These are phyloP conservation scores for Candida maris DNA, from an alignment of 805 yeast genomes.

Conservation along the genomic window DNA sequence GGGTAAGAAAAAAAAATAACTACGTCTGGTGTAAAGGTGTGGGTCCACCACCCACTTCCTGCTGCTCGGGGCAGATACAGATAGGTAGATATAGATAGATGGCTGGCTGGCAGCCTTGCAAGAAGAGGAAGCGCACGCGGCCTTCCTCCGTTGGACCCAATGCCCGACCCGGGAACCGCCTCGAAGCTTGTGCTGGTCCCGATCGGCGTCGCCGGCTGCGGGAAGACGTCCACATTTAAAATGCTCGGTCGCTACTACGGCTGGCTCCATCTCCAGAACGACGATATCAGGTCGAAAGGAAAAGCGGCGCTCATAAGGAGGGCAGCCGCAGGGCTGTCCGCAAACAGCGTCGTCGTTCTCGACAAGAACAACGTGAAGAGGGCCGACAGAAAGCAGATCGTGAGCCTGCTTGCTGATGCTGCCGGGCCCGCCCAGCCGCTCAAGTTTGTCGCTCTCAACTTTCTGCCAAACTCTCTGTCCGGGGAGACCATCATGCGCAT, in stretches of 20 bases:
- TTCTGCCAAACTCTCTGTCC: conserved; percentile 35
- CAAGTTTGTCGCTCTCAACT: conserved; percentile 60
- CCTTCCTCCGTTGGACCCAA: no score
- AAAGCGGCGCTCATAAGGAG: conserved; percentile 42
- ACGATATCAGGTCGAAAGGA: conserved; percentile 48
- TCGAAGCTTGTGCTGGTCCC: conserved; percentile 67
- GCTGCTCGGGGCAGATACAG: no score
- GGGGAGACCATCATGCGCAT: conserved; percentile 37
- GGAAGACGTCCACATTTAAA: conserved; percentile 75
- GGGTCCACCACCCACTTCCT: no score
- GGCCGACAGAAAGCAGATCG: conserved; percentile 61
- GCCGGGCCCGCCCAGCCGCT: conserved; percentile 35
- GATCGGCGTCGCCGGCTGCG: conserved; percentile 83
- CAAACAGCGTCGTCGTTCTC: conserved; percentile 47
- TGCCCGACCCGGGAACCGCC: no score
- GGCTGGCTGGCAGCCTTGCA: no score
- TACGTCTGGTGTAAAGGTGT: no score
- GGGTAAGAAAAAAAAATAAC: no score
- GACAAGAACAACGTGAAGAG: conserved; percentile 74
- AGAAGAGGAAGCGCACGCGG: no score
- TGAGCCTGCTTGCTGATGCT: conserved; percentile 43
- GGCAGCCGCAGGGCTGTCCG: conserved; percentile 35
- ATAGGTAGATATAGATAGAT: no score
- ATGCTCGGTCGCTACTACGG: conserved; percentile 49
- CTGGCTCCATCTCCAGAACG: conserved; percentile 78